phyloP scores from a whole-genome alignment of 306 rosid species.

The Begonia masoniana region DNA sequence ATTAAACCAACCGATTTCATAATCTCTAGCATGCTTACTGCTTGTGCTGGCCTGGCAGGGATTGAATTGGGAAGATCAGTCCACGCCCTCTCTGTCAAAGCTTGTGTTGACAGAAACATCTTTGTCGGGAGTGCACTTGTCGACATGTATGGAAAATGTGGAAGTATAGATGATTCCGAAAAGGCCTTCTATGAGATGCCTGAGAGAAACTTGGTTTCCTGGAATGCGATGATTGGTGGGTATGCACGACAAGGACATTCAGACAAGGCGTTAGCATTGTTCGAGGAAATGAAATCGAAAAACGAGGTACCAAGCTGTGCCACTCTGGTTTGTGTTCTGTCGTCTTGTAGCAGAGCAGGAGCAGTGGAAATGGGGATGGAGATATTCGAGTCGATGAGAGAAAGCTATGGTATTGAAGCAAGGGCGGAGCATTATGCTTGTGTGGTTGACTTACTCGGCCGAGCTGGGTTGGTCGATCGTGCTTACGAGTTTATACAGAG shows the following conservation, averaged over 20 bases:
- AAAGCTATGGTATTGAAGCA: conserved; percentile 40
- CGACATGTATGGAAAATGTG: conserved; percentile 90
- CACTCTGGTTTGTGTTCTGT: conserved; percentile 61
- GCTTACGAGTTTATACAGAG: conserved; percentile 56
- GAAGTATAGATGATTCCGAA: conserved; percentile 48
- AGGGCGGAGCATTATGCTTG: conserved; percentile 86
- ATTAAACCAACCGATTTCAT: conserved; percentile 61
- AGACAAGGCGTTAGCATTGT: conserved; percentile 46
- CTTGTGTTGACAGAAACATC: conserved; percentile 53
- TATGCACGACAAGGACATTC: conserved; percentile 66
- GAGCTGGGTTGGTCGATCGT: conserved; percentile 73
- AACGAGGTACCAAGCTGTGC: conserved; percentile 39
- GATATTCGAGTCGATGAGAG: conserved; percentile 55
- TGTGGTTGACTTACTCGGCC: conserved; percentile 61
- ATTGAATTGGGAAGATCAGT: conserved; percentile 65
- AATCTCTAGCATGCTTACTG: conserved; percentile 62
- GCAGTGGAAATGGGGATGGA: conserved; percentile 53
- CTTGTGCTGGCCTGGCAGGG: conserved; percentile 67
- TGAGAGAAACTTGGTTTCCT: conserved; percentile 45
- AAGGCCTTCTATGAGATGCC: conserved; percentile 45
- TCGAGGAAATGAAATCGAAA: conserved; percentile 37
- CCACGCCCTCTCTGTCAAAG: conserved; percentile 61
- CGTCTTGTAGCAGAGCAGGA: conserved; percentile 77
- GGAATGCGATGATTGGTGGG: conserved; percentile 71
- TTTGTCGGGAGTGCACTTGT: conserved; percentile 80